phyloP scores from a whole-genome alignment of 345 rosid genomes.

The Diplotaxis tenuifolia region DNA sequence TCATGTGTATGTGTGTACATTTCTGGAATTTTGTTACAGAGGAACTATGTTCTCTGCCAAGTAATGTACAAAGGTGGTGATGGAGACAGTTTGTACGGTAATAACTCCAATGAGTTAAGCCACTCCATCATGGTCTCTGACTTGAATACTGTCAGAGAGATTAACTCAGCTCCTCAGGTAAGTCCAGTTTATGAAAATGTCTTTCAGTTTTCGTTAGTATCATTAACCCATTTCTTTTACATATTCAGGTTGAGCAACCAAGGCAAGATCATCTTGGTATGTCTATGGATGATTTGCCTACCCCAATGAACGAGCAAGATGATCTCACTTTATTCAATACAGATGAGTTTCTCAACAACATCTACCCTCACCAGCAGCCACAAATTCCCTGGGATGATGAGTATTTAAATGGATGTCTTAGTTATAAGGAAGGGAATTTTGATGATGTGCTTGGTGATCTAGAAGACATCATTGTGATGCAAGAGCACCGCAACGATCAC shows the following conservation, averaged over 20 bases:
- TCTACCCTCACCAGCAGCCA: background rate
- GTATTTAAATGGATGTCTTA: background rate
- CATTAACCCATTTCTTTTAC: background rate
- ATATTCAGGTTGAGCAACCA: conserved; percentile 8
- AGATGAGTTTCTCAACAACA: background rate
- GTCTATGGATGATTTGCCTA: background rate
- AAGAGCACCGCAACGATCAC: background rate
- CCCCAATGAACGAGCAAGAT: background rate
- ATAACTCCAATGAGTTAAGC: conserved; percentile 1
- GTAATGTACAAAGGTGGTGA: conserved; percentile 23
- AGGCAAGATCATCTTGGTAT: background rate
- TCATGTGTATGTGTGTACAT: background rate
- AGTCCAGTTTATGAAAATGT: background rate
- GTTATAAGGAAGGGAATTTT: background rate
- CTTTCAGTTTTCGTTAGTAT: background rate
- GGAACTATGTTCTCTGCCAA: conserved; percentile 24
- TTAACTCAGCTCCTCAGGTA: conserved; percentile 9
- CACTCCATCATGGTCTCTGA: background rate
- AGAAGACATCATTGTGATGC: background rate
- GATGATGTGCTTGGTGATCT: background rate
- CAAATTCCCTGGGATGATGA: conserved; percentile 10
- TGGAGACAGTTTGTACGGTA: background rate
- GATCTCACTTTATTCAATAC: background rate
- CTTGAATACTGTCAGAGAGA: background rate
- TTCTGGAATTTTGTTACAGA: conserved; percentile 8